Percentiles rank a stretch among this genome's conserved stretches.
Evolutionary conservation across 192 early-diverging fungal species (phyloP).

Genomic region (Polychytrium aggregatum): DNA sequence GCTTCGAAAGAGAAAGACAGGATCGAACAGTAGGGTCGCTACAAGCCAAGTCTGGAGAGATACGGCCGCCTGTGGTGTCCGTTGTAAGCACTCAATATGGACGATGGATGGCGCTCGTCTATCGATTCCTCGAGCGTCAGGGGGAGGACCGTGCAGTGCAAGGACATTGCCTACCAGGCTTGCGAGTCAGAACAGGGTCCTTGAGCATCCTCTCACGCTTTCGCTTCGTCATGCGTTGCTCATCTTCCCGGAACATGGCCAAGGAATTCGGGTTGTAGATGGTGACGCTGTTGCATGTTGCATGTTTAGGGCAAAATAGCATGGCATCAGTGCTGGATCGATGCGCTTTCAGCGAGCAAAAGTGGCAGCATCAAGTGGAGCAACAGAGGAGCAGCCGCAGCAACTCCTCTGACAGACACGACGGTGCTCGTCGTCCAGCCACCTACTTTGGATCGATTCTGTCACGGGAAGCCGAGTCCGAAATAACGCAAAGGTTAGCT

Average conservation of each 20-base stretch:
- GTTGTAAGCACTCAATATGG: constrained; percentile 1
- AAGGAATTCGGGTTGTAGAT: constrained; percentile 86
- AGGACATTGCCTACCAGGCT: no score
- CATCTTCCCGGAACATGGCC: constrained; percentile 74
- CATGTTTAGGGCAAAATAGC: no score
- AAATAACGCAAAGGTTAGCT: no score
- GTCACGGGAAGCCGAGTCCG: no score
- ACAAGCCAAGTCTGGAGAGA: not conserved
- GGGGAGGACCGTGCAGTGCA: no score
- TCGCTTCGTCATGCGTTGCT: constrained; percentile 46
- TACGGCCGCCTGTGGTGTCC: not conserved
- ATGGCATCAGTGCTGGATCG: no score
- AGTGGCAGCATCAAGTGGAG: no score
- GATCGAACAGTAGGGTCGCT: not conserved
- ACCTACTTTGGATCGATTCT: no score
- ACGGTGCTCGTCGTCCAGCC: no score
- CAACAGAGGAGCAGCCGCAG: no score
- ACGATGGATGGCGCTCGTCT: not conserved
- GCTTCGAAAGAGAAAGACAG: not conserved
- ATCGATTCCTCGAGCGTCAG: not conserved
- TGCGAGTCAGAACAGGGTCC: constrained; percentile 57
- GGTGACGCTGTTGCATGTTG: no score
- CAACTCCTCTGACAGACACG: constrained; percentile 27
- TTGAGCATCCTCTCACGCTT: constrained; percentile 58
- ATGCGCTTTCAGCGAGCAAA: no score